phyloP scores from a whole-genome alignment of 495 filamentous ascomycete genomes.

The Penicillium diatomitis region DNA sequence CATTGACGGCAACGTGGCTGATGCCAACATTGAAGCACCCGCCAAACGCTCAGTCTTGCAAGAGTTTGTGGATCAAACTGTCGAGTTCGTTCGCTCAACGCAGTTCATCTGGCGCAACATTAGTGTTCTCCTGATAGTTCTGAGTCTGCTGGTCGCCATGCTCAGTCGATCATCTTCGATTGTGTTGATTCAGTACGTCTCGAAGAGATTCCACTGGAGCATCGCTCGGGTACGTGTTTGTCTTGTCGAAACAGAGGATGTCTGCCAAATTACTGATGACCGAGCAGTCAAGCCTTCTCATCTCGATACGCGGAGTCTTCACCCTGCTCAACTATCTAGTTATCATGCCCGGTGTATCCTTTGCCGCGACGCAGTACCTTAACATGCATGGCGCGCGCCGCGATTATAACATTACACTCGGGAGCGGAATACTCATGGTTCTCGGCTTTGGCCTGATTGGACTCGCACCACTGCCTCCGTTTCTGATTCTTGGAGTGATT shows the following conservation, averaged over 20 bases:
- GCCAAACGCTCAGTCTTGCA: conserved; percentile 6
- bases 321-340: conserved; percentile 21
- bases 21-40: background rate
- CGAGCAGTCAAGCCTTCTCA: conserved; percentile 28
- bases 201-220: conserved; percentile 34
- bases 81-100: conserved; percentile 20
- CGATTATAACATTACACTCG: conserved; percentile 26
- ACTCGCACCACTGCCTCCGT: conserved; percentile 18
- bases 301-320: conserved; percentile 31
- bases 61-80: conserved; percentile 6
- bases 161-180: conserved; percentile 21
- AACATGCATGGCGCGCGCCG: conserved; percentile 19
- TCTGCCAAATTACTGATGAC: conserved; percentile 1
- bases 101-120: conserved; percentile 24
- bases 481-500: conserved; percentile 28
- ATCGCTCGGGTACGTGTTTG: conserved; percentile 22
- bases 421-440: conserved; percentile 16
- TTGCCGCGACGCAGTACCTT: conserved; percentile 13
- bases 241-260: background rate
- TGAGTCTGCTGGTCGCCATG: conserved; percentile 22
- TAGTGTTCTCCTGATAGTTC: conserved; percentile 19
- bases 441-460: conserved; percentile 24
- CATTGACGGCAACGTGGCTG: background rate
- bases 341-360: conserved; percentile 23
- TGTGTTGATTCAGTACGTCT: conserved; percentile 33